Conservation (phyloP, 106 monocot species). For the Hemerocallis citrina region DNA sequence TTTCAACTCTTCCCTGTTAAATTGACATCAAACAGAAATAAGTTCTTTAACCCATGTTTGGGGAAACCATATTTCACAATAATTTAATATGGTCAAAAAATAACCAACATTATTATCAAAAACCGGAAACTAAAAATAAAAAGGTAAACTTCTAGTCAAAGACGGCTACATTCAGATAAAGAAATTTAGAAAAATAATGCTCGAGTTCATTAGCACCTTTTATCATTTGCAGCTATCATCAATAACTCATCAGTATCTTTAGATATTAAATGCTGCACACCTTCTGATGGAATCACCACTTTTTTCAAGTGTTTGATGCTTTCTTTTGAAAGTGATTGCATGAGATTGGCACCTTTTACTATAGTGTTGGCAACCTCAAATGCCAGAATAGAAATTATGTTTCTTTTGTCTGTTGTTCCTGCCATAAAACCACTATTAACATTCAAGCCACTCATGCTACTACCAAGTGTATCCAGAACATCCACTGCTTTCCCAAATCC, state of each 20-base stretch:
- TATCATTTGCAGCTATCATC: slow-evolving; percentile 55
- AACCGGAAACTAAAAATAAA: background rate
- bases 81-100: too few species aligned
- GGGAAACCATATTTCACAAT: too few species aligned
- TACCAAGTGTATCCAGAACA: slow-evolving; percentile 55
- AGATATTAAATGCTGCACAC: slow-evolving; percentile 50
- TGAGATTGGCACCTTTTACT: slow-evolving; percentile 58
- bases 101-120: too few species aligned
- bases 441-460: slow-evolving; percentile 47
- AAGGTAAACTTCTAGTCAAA: background rate
- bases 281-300: slow-evolving; percentile 51
- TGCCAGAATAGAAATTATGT: slow-evolving; percentile 49
- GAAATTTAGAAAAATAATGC: too few species aligned
- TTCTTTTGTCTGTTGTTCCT: slow-evolving; percentile 36
- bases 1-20: slow-evolving; percentile 58
- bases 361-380: slow-evolving; percentile 84
- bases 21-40: slow-evolving; percentile 1
- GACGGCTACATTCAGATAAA: too few species aligned
- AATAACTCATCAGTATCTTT: slow-evolving; percentile 51
- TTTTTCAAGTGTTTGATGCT: slow-evolving; percentile 47
- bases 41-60: background rate
- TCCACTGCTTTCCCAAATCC: slow-evolving; percentile 60
- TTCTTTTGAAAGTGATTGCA: slow-evolving; percentile 62
- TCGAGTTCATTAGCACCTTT: slow-evolving; percentile 31
- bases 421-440: slow-evolving; percentile 31